Conservation (phyloP, 306 rosid species). For the Rosa multiflora region DNA sequence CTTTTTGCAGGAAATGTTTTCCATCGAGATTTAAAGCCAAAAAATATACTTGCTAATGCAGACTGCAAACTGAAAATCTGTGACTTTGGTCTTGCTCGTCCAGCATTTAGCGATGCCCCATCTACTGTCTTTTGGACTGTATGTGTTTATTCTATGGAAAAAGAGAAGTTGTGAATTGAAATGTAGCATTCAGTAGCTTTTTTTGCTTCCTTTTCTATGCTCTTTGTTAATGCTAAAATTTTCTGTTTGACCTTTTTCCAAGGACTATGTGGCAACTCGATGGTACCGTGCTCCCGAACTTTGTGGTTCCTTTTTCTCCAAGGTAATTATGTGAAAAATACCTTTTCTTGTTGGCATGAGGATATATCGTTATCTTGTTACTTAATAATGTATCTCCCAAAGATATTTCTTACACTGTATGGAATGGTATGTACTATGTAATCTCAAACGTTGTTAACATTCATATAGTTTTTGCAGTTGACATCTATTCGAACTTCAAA, state of each 20-base stretch:
- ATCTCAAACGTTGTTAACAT: background rate
- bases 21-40: slow-evolving; percentile 72
- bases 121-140: slow-evolving; percentile 75
- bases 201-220: background rate
- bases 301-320: slow-evolving; percentile 68
- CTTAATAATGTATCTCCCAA: background rate
- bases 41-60: slow-evolving; percentile 71
- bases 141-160: slow-evolving; percentile 19
- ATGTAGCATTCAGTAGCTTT: background rate
- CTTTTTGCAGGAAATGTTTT: slow-evolving; percentile 48
- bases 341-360: background rate
- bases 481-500: background rate
- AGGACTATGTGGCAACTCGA: slow-evolving; percentile 77
- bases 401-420: background rate
- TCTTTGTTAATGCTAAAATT: background rate
- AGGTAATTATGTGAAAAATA: slow-evolving; percentile 31
- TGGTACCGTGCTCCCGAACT: slow-evolving; percentile 88
- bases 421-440: background rate
- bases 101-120: slow-evolving; percentile 54
- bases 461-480: background rate
- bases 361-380: background rate
- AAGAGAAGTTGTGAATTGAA: background rate
- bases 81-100: slow-evolving; percentile 75
- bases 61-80: slow-evolving; percentile 74
- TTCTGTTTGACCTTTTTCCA: background rate